Base-by-base conservation (phyloP, 164 flowering plant genomes). In the Stephania cephalantha region DNA sequence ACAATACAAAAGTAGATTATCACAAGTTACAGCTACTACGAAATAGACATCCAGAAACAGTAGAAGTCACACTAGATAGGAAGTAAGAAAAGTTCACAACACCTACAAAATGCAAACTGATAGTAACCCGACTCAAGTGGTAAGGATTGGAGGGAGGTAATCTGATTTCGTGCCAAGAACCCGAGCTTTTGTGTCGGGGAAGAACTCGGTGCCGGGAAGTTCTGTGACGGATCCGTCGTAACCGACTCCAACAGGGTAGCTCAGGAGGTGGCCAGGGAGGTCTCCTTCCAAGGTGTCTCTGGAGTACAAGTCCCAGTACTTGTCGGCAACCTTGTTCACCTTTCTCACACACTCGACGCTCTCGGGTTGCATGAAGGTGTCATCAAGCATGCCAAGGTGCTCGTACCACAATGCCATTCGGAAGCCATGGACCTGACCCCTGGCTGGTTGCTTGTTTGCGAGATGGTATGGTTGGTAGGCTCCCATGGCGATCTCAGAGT, bases 401-500 rank as follows among this genome's bases (percentile, higher is more conserved):
- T 93, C 97, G 44, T 87, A 89, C 96, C 97, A 91, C 65, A 93
- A 79, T 22, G 94, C 85, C 93, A 90, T 88, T 20, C 97, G 78
- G 75, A 91, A 88, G 20, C 97, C 93, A 75, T 90, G 87, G 46
- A 92, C 81, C 65, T 90, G 89, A 0, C 96, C 97, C 79, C 83
- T 84, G 18, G 89, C 88, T 25, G 86, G 87, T 65, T 83, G 71
- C 11, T 70, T 70, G 48, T 79, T 74, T 6, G 88, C 82, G 5
- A 93, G 72, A 55, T 93, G 92, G 72, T 82, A 70, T 3, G 94
- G 95, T 73, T 93, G 97, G 81, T 81, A 91, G 22, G 85, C 93
- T 22, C 96, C 97, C 93, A 91, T 90, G 5, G 95, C 95, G 31
- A 92, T 92, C 77, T 92, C 97, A 3, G 97, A 78, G 78, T 92